Evolutionary conservation across 352 stramenopile species (phyloP).

Genomic region (Phytophthora parvispora): DNA sequence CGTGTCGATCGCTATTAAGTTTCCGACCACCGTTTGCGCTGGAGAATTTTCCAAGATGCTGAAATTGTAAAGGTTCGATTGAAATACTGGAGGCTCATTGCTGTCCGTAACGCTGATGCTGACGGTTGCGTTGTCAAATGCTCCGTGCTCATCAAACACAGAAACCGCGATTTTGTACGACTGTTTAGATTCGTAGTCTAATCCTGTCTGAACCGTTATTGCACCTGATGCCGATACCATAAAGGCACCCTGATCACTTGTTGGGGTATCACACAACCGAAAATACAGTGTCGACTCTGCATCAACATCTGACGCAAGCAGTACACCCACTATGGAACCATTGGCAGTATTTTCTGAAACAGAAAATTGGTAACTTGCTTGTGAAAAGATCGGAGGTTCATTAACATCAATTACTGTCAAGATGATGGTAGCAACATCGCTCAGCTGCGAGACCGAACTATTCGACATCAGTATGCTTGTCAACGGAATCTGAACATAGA

Average conservation of each 20-base stretch:
- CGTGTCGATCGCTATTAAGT: conserved; percentile 41
- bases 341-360: conserved; percentile 13
- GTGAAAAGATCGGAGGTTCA: conserved; percentile 23
- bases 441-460: not conserved
- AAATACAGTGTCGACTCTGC: conserved; percentile 4
- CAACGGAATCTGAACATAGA: conserved; percentile 18
- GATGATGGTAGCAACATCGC: not conserved
- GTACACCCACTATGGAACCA: conserved; percentile 17
- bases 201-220: conserved; percentile 7
- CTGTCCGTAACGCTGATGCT: conserved; percentile 51
- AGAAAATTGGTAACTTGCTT: conserved; percentile 19
- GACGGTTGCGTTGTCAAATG: conserved; percentile 25
- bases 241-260: conserved; percentile 18
- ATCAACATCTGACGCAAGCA: conserved; percentile 23
- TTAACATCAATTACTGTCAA: conserved; percentile 21
- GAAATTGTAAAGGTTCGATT: conserved; percentile 39
- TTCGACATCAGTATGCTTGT: conserved; percentile 20
- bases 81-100: conserved; percentile 61
- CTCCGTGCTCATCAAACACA: conserved; percentile 21
- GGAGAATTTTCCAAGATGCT: conserved; percentile 45
- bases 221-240: conserved; percentile 13
- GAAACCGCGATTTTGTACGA: conserved; percentile 19
- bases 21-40: conserved; percentile 39
- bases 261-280: conserved; percentile 8
- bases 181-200: conserved; percentile 32